Evolutionary conservation across 345 rosid species (phyloP).

Genomic region (Aquilaria malaccensis): DNA sequence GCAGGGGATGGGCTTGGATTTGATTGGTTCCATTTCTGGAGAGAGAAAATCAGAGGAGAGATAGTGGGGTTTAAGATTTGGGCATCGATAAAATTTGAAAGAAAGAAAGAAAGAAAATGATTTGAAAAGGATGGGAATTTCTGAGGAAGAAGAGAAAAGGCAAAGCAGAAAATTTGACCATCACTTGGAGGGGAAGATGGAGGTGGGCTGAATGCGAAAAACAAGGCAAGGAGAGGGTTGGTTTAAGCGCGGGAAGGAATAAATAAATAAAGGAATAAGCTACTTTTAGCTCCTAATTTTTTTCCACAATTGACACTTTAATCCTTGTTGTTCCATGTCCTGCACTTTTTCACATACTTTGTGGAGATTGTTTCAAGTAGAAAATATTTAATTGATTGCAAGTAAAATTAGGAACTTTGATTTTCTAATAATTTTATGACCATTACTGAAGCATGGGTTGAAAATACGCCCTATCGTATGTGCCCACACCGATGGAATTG

Average conservation of each 20-base stretch:
- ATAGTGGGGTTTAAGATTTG: conserved; percentile 1
- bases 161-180: conserved; percentile 36
- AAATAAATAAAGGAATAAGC: not conserved
- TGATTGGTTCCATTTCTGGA: conserved; percentile 40
- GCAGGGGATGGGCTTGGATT: conserved; percentile 37
- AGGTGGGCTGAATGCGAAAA: not conserved
- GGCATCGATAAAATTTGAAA: conserved; percentile 7
- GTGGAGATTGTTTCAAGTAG: too few species aligned
- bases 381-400: too few species aligned
- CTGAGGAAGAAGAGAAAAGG: conserved; percentile 10
- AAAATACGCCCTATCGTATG: too few species aligned
- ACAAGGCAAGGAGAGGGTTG: not conserved
- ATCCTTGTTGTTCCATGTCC: too few species aligned
- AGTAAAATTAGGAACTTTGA: too few species aligned
- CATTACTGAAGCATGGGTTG: too few species aligned
- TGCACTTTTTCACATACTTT: too few species aligned
- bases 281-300: not conserved
- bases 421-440: too few species aligned
- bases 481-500: too few species aligned
- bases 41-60: conserved; percentile 3
- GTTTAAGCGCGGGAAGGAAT: conserved; percentile 31
- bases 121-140: not conserved
- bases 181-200: conserved; percentile 22
- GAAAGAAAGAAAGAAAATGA: conserved; percentile 13
- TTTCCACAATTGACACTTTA: too few species aligned